Conservation (phyloP, 805 yeast species). For the Zygotorulaspora florentina region DNA sequence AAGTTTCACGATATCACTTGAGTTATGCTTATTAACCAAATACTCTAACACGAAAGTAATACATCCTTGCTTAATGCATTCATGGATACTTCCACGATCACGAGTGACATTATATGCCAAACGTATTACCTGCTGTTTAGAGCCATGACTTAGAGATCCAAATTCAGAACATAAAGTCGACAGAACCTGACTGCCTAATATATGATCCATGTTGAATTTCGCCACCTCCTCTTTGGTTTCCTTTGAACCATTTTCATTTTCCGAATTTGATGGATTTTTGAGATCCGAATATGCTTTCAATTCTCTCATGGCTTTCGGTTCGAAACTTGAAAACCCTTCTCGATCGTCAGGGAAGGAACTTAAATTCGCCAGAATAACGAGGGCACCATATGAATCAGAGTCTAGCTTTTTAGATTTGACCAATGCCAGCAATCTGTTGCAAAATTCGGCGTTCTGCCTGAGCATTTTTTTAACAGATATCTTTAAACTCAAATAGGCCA, state of each 20-base stretch:
- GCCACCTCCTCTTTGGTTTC: constrained; percentile 21
- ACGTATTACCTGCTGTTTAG: constrained; percentile 33
- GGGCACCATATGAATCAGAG: constrained; percentile 31
- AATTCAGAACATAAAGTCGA: constrained; percentile 18
- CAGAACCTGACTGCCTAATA: constrained; percentile 22
- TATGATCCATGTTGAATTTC: constrained; percentile 18
- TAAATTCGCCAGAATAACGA: constrained; percentile 36
- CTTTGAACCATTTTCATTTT: constrained; percentile 12
- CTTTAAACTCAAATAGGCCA: constrained; percentile 48
- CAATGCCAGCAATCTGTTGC: constrained; percentile 31
- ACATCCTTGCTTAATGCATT: constrained; percentile 46
- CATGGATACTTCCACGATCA: constrained; percentile 20
- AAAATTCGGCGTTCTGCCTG: constrained; percentile 37
- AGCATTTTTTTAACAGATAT: constrained; percentile 35
- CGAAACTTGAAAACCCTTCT: constrained; percentile 9
- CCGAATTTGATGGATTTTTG: constrained; percentile 22
- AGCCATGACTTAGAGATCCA: constrained; percentile 17
- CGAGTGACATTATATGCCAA: constrained; percentile 33
- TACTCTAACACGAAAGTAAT: constrained; percentile 39
- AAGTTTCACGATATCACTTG: constrained; percentile 26
- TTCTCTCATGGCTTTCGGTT: constrained; percentile 25
- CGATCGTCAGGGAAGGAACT: constrained; percentile 22
- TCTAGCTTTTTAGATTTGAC: constrained; percentile 17
- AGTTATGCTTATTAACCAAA: constrained; percentile 22
- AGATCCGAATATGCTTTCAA: constrained; percentile 33